phyloP scores from a whole-genome alignment of 2,329 filamentous ascomycete species.

The Tolypocladium album region DNA sequence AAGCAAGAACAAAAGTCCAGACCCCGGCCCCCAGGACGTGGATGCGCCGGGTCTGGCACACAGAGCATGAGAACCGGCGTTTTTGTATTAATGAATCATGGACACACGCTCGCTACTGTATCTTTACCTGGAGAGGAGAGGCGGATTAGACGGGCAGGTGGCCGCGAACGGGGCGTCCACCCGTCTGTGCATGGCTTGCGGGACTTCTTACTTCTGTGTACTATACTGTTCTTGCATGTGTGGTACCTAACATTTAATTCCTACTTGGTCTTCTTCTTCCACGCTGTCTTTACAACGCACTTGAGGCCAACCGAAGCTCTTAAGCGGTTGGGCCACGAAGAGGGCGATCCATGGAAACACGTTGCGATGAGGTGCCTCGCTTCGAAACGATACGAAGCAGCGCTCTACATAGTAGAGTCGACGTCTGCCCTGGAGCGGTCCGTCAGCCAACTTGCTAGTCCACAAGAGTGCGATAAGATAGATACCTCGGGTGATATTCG shows the following conservation, averaged over 20 bases:
- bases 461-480: too few relatives aligned
- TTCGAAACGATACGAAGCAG: too few relatives aligned
- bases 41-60: neutral
- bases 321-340: too few relatives aligned
- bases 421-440: too few relatives aligned
- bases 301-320: too few relatives aligned
- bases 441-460: too few relatives aligned
- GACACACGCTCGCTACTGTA: neutral
- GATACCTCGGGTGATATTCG: too few relatives aligned
- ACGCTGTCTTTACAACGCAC: neutral
- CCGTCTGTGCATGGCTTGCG: neutral
- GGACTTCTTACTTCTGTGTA: neutral
- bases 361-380: too few relatives aligned
- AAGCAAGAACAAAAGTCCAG: neutral
- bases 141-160: neutral
- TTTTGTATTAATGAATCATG: neutral
- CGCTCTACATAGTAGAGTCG: too few relatives aligned
- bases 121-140: neutral
- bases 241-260: neutral
- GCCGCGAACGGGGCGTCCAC: neutral
- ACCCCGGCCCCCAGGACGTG: neutral
- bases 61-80: slow-evolving; percentile 7
- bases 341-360: too few relatives aligned
- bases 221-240: neutral
- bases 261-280: neutral